Evolutionary conservation across 805 yeast genomes (phyloP).

Genomic region (Starmerella riodocensis): DNA sequence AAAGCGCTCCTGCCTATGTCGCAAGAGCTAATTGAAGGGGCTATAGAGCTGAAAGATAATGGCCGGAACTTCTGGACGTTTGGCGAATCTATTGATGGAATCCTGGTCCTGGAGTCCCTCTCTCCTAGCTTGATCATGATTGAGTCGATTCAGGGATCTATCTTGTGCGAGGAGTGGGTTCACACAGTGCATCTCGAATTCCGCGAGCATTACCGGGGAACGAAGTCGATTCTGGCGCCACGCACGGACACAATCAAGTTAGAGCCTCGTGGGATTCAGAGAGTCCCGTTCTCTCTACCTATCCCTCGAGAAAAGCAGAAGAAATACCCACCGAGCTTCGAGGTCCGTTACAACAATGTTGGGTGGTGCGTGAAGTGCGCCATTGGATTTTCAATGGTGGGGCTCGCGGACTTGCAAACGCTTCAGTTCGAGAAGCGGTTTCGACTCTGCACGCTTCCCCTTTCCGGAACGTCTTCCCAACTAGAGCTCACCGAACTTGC

Average conservation of each 20-base stretch:
- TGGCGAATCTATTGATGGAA: slow-evolving; percentile 6
- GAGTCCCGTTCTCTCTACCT: slow-evolving; percentile 3
- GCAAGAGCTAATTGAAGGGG: not conserved
- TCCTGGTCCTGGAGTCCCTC: slow-evolving; percentile 1
- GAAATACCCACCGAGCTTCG: slow-evolving; percentile 12
- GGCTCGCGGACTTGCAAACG: not conserved
- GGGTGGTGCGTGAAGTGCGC: slow-evolving; percentile 7
- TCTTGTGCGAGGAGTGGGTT: slow-evolving; percentile 14
- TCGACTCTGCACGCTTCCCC: slow-evolving; percentile 4
- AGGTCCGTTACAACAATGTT: slow-evolving; percentile 5
- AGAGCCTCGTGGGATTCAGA: not conserved
- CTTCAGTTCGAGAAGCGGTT: slow-evolving; percentile 1
- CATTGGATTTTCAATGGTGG: slow-evolving; percentile 1
- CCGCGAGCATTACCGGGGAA: slow-evolving; percentile 8
- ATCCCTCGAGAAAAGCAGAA: slow-evolving; percentile 3
- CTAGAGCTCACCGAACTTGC: not conserved
- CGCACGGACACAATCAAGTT: not conserved
- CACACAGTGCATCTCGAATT: slow-evolving; percentile 12
- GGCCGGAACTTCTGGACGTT: slow-evolving; percentile 3
- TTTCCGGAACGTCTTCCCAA: too few relatives aligned
- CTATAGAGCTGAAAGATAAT: not conserved
- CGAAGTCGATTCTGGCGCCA: not conserved
- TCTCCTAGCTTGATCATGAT: not conserved
- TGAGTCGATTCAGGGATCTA: slow-evolving; percentile 1
- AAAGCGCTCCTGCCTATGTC: too few relatives aligned